Percentiles rank a stretch among this genome's conserved stretches.
phyloP scores from a whole-genome alignment of 225 moss, liverwort and hornwort species.

The Anthoceros angustus region DNA sequence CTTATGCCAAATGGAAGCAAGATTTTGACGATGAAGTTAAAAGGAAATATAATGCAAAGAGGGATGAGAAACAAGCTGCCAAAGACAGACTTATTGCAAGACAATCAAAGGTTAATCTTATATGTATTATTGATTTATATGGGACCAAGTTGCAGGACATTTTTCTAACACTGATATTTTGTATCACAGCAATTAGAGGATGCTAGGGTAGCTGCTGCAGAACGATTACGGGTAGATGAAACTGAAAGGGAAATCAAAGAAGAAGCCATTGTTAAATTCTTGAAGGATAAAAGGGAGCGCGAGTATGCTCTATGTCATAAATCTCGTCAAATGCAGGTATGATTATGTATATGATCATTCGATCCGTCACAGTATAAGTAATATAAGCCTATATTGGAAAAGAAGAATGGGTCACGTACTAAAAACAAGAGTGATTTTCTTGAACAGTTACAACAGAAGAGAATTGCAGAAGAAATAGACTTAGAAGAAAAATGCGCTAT shows the following conservation, averaged over 20 bases:
- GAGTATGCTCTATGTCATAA: background rate
- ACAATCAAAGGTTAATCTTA: background rate
- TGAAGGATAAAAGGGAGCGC: background rate
- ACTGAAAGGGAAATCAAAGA: slow-evolving; percentile 2
- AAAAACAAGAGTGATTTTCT: background rate
- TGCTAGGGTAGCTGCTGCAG: background rate
- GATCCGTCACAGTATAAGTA: too few species aligned
- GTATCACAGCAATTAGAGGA: background rate
- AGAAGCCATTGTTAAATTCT: background rate
- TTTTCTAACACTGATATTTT: background rate
- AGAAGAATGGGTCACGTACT: background rate
- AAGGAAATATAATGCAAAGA: background rate
- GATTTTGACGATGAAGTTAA: background rate
- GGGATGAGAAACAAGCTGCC: background rate
- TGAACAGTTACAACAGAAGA: background rate
- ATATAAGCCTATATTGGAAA: background rate
- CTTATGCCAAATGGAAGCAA: background rate
- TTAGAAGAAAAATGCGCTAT: background rate
- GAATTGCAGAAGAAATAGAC: background rate
- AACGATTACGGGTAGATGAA: background rate
- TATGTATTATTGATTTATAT: background rate
- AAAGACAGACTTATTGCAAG: background rate
- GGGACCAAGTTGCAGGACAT: too few species aligned
- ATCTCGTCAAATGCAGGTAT: background rate
- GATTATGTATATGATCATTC: background rate